These are phyloP conservation scores for Phoma sp. DNA, from an alignment of 2,329 filamentous ascomycete genomes.

Conservation along the genomic window DNA sequence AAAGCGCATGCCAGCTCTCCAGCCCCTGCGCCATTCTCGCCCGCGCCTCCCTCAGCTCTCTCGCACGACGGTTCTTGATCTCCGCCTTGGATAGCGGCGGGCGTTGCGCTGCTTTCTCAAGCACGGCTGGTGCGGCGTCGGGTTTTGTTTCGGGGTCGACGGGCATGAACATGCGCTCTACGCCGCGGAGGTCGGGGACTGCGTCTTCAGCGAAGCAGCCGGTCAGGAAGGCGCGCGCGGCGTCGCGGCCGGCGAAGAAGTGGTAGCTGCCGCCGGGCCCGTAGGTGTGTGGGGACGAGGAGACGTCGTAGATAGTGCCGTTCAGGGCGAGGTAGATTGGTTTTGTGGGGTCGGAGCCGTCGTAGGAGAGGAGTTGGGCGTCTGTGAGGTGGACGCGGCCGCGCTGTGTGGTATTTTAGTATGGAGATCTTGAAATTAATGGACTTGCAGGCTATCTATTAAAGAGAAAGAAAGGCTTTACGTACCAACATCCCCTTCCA, in stretches of 20 bases:
- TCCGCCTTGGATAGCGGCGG: slow-evolving; percentile 35
- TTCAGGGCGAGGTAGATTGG: slow-evolving; percentile 93
- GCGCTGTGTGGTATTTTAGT: slow-evolving; percentile 38
- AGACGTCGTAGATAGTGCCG: slow-evolving; percentile 84
- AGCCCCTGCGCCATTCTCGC: slow-evolving; percentile 71
- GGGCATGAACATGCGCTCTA: slow-evolving; percentile 81
- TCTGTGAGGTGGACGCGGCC: slow-evolving; percentile 75
- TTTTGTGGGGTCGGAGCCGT: slow-evolving; percentile 75
- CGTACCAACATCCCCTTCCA: slow-evolving; percentile 43
- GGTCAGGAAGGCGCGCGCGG: slow-evolving; percentile 86
- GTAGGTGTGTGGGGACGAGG: slow-evolving; percentile 60
- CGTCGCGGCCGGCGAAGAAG: slow-evolving; percentile 86
- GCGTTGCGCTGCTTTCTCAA: slow-evolving; percentile 35
- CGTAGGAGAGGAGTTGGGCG: slow-evolving; percentile 73
- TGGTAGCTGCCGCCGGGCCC: slow-evolving; percentile 82
- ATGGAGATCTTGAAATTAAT: no score
- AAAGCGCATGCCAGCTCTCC: slow-evolving; percentile 84
- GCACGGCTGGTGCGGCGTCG: slow-evolving; percentile 28
- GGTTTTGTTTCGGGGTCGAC: slow-evolving; percentile 62
- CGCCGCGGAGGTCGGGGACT: slow-evolving; percentile 82
- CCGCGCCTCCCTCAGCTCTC: slow-evolving; percentile 70
- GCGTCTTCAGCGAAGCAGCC: slow-evolving; percentile 89
- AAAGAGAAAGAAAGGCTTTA: neutral
- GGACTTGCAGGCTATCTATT: no score
- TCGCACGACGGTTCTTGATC: slow-evolving; percentile 61